Conservation (phyloP, 768 basidiomycete species). For the Boletus eberwhitei region DNA sequence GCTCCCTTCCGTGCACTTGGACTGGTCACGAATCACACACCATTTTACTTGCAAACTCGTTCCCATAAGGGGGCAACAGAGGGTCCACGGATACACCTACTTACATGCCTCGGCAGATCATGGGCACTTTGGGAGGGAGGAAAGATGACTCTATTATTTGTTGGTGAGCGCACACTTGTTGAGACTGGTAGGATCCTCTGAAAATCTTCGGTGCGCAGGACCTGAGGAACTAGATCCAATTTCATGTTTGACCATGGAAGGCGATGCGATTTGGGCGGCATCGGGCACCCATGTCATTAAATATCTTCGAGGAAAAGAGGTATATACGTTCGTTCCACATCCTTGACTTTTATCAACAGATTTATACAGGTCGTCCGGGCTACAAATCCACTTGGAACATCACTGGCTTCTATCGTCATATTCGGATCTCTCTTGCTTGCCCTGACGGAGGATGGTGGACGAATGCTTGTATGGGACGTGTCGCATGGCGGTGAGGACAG, state of each 20-base stretch:
- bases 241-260: slow-evolving; percentile 73
- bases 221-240: slow-evolving; percentile 78
- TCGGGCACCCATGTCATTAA: slow-evolving; percentile 67
- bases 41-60: slow-evolving; percentile 83
- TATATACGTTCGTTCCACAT: slow-evolving; percentile 25
- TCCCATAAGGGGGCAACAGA: slow-evolving; percentile 81
- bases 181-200: not conserved
- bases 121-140: slow-evolving; percentile 98
- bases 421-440: slow-evolving; percentile 82
- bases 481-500: slow-evolving; percentile 51
- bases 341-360: slow-evolving; percentile 4
- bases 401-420: slow-evolving; percentile 62
- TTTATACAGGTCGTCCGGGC: slow-evolving; percentile 45
- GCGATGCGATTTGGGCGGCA: slow-evolving; percentile 82
- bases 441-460: slow-evolving; percentile 72
- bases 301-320: slow-evolving; percentile 88
- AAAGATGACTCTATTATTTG: slow-evolving; percentile 89
- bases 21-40: slow-evolving; percentile 85
- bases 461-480: slow-evolving; percentile 77
- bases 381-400: slow-evolving; percentile 60
- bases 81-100: slow-evolving; percentile 76
- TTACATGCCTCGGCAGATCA: slow-evolving; percentile 83
- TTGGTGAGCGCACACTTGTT: slow-evolving; percentile 55
- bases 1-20: slow-evolving; percentile 96
- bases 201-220: slow-evolving; percentile 44